phyloP scores from a whole-genome alignment of 441 rosid species.

The Adansonia gregorii region DNA sequence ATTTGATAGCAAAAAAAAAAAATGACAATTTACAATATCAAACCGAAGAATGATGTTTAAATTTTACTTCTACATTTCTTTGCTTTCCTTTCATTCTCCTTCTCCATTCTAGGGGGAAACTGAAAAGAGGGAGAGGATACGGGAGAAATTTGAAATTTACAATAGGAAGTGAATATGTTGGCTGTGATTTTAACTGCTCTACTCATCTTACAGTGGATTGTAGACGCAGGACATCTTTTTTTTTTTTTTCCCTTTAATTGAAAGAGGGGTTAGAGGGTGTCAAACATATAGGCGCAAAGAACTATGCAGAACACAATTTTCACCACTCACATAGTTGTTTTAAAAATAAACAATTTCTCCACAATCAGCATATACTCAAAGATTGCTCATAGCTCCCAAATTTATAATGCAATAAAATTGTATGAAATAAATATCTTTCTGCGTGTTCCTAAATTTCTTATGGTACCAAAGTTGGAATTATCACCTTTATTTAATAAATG shows the following conservation, averaged over 20 bases:
- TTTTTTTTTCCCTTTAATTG: not conserved
- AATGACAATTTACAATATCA: not conserved
- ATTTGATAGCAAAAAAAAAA: not conserved
- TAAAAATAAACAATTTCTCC: not conserved
- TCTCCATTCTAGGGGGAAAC: not conserved
- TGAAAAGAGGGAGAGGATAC: not conserved
- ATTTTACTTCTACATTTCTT: not conserved
- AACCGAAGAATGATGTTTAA: not conserved
- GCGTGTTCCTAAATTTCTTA: not conserved
- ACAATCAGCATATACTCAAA: not conserved
- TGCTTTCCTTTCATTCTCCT: not conserved
- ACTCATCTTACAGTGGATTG: not conserved
- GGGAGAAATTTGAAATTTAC: not conserved
- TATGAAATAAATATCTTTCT: constrained; percentile 4
- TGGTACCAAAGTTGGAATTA: not conserved
- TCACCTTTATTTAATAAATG: not conserved
- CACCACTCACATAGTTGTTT: not conserved
- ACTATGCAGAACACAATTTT: not conserved
- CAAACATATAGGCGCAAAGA: not conserved
- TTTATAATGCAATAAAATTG: not conserved
- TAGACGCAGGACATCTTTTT: not conserved
- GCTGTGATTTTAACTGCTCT: not conserved
- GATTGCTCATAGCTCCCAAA: not conserved
- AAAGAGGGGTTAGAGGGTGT: not conserved
- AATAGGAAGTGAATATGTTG: not conserved